Conservation (phyloP, 73 alveolate genomes). For the Diophrys appendiculata region DNA sequence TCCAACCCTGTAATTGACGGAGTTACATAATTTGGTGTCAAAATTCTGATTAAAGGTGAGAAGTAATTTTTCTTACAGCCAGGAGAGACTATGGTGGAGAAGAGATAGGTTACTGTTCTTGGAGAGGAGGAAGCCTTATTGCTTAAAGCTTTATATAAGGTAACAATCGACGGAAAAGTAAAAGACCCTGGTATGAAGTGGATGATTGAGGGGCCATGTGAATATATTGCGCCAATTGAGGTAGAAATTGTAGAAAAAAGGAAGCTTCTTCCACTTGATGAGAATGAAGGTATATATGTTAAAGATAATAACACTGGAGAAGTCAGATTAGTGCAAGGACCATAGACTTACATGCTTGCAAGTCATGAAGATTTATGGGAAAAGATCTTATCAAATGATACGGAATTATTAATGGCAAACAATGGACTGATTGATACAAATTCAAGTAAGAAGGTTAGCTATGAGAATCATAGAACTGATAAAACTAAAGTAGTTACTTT, state of each 20-base stretch:
- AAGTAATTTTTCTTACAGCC: conserved; percentile 73
- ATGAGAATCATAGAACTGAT: conserved; percentile 20
- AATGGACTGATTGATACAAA: conserved; percentile 11
- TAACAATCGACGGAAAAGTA: conserved; percentile 21
- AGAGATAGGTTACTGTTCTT: conserved; percentile 46
- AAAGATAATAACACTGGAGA: conserved; percentile 76
- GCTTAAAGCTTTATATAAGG: conserved; percentile 58
- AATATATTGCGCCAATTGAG: conserved; percentile 70
- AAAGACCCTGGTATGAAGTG: conserved; percentile 71
- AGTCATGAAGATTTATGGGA: conserved; percentile 74
- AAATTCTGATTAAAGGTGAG: conserved; percentile 74
- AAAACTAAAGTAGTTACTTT: conserved; percentile 15
- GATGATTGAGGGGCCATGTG: conserved; percentile 87
- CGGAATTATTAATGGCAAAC: conserved; percentile 51
- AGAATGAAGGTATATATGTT: conserved; percentile 82
- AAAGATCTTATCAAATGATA: conserved; percentile 57
- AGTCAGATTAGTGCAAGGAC: conserved; percentile 76
- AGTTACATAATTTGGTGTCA: conserved; percentile 60
- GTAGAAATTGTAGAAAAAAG: conserved; percentile 69
- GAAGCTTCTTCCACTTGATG: conserved; percentile 75
- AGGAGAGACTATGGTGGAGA: conserved; percentile 61
- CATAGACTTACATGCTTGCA: conserved; percentile 64
- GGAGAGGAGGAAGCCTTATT: conserved; percentile 82
- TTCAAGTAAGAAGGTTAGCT: conserved; percentile 26
- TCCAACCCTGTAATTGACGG: conserved; percentile 60